These are phyloP conservation scores for Fraxinus americana DNA, from an alignment of 257 asterid genomes.

Conservation along the genomic window DNA sequence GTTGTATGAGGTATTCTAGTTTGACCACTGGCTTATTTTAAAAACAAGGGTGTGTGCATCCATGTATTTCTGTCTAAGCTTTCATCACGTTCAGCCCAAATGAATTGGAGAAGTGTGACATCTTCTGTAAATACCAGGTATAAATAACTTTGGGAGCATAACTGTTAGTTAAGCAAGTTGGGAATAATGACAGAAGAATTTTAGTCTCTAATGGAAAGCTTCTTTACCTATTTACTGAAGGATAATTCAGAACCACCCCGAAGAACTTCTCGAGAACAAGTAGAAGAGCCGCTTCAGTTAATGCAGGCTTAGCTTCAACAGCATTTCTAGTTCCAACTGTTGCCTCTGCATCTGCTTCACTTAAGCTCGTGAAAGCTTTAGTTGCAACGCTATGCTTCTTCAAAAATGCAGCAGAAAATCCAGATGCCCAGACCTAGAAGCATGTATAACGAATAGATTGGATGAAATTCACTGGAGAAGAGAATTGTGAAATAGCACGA, in stretches of 20 bases:
- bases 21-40: not conserved
- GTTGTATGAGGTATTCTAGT: not conserved
- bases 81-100: not conserved
- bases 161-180: not conserved
- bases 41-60: not conserved
- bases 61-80: not conserved
- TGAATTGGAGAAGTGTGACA: not conserved
- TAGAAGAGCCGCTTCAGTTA: conserved; percentile 71
- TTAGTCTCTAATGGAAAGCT: not conserved
- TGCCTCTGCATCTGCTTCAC: conserved; percentile 32
- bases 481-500: not conserved
- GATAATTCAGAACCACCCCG: conserved; percentile 72
- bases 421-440: conserved; percentile 85
- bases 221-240: conserved; percentile 70
- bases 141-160: not conserved
- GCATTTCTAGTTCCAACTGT: conserved; percentile 48
- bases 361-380: conserved; percentile 40
- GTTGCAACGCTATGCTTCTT: conserved; percentile 84
- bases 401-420: conserved; percentile 90
- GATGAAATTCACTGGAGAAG: conserved; percentile 1
- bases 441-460: conserved; percentile 8
- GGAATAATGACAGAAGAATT: not conserved
- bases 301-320: conserved; percentile 65
- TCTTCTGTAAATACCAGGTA: not conserved
- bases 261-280: conserved; percentile 69